Base-by-base conservation (phyloP, 2,329 filamentous ascomycete species). In the Pseudocercospora musae region DNA sequence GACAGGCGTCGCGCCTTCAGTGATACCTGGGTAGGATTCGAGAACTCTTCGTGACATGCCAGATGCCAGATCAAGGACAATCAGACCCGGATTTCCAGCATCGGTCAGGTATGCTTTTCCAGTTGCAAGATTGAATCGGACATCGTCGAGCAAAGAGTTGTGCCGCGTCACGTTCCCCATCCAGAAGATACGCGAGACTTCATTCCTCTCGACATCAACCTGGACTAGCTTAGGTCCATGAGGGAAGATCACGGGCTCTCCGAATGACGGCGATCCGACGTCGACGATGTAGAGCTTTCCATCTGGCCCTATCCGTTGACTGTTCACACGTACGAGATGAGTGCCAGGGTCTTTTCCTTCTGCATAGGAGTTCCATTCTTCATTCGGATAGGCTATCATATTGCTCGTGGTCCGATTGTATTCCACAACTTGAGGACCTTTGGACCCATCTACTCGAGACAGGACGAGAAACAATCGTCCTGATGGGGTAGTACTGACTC, bases 251-350 rank as follows among this genome's bases (percentile, higher is more conserved):
- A 74, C 71, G 8, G 71, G 69, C 15, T 60, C 66, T 18, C 72
- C 71, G 44, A 75, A 69, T 15, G 62, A 52, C 6, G 69, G 66
- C 8, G 68, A 69, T 25, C 75, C 74, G 6, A 69, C 66, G 48
- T 77, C 75, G 25, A 76, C 71, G 2, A 75, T 49, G 68, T 70
- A 77, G 50, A 73, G 70, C 7, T 65, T 62, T 7, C 74, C 74
- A 58, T 77, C 72, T 1, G 74, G 73, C 1, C 75, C 75, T 8
- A 75, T 70, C 4, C 74, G 72, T 21, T 71, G 69, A 3, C 68
- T 65, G 44, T 75, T 72, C 52, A 71, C 67, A 13, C 71, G 66
- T 9, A 65, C 57, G n/a, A 62, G 37, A 72, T 68, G 57, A 68
- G 70, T 60, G 66, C 65, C 3, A 59, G 68, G 18, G 63, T 63